Base-by-base conservation (phyloP, 2,329 filamentous ascomycete genomes). In the Colletotrichum lindemuthianum region DNA sequence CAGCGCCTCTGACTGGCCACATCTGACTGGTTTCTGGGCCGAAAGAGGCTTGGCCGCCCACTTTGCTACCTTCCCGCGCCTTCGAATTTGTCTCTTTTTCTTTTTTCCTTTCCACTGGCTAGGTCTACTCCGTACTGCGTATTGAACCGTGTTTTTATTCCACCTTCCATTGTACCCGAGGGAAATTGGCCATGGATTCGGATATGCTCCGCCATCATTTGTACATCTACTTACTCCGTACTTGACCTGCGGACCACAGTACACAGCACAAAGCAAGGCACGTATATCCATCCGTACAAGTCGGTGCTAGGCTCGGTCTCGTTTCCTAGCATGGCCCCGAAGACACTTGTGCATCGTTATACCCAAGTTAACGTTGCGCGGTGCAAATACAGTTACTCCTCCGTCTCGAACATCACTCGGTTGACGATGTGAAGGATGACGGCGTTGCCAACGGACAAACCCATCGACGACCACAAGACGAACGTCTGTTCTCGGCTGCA, bases 21-120 rank as follows among this genome's bases (percentile, higher is more conserved):
- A 34, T 16, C 24, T 6, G 41, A 24, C 33, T 15, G 6, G 54
- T 44, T 33, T 40, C 51, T 34, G 39, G 34, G 50, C 56, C 50
- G 33, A 60, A 60, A 16, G 39, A 33, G 57, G 60, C 60, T 60
- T 55, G 57, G 57, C 41, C 49, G 58, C 34, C 50, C 49, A 54
- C 56, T 45, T 8, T 15, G 36, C 54, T 41, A 43, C 41, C 13
- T 15, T 45, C n/a, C 43, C 16, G 15, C 24, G 43, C n/a, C 15
- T 16, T 45, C 13, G 24, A 24, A 24, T 24, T 24, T 24, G 24
- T 24, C 24, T 24, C 24, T 24, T 24, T n/a, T 32, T 10, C 43
- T 45, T 16, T 10, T 16, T n/a, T 10, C 13, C 13, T 45, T 16
- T n/a, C 15, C 43, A 40, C 9, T 40, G 9, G 37, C 37, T 40